Evolutionary conservation across 768 basidiomycete genomes (phyloP).

Genomic region (Suillus lakei): DNA sequence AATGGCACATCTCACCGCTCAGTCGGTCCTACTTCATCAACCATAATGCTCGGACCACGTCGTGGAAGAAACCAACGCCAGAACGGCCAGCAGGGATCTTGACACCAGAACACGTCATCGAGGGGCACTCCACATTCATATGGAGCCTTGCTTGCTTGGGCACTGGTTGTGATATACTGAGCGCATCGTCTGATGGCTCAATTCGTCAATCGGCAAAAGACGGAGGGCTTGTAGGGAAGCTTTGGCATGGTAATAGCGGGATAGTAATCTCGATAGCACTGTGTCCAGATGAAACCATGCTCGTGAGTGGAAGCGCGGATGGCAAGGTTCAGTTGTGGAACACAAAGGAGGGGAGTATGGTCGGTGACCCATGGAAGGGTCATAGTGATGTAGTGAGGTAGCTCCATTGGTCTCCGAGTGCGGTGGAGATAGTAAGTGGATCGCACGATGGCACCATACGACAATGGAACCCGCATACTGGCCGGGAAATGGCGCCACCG

Average conservation of each 20-base stretch:
- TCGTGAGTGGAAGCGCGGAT: background rate
- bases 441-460: constrained; percentile 16
- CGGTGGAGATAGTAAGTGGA: constrained; percentile 15
- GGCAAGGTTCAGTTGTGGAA: background rate
- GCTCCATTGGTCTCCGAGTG: constrained; percentile 19
- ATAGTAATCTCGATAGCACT: background rate
- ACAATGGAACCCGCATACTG: constrained; percentile 17
- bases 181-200: background rate
- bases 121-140: background rate
- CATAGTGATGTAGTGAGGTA: constrained; percentile 3
- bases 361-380: background rate
- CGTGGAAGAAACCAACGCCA: background rate
- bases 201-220: background rate
- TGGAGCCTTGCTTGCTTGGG: background rate
- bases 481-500: background rate
- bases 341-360: background rate
- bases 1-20: background rate
- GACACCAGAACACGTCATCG: background rate
- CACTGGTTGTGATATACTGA: background rate
- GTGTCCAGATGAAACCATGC: background rate
- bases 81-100: background rate
- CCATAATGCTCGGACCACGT: background rate
- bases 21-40: background rate
- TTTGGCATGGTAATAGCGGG: background rate
- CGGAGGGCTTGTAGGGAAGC: background rate